Conservation (phyloP, 192 early-diverging fungal species). For the Jimgerdemannia lactiflua region DNA sequence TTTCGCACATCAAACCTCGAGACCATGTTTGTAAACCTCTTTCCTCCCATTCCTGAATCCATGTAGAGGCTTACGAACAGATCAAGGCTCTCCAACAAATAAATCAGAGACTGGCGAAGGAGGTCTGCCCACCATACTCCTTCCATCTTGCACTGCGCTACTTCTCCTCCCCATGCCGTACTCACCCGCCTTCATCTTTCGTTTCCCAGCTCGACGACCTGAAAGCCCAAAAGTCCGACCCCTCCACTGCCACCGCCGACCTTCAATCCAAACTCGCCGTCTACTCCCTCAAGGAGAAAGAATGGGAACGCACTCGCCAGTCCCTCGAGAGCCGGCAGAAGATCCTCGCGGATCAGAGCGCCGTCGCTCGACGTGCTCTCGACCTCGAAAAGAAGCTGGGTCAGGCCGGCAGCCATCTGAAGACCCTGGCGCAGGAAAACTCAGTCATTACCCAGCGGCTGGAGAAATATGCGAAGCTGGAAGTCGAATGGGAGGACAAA, state of each 20-base stretch:
- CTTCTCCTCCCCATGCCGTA: too few relatives aligned
- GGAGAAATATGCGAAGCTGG: not conserved
- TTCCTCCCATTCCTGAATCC: too few relatives aligned
- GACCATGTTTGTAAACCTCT: too few relatives aligned
- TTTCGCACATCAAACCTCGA: too few relatives aligned
- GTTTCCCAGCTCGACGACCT: not conserved
- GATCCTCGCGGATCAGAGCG: constrained; percentile 11
- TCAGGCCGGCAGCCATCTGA: constrained; percentile 29
- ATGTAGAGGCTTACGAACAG: too few relatives aligned
- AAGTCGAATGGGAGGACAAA: constrained; percentile 1
- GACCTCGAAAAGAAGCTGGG: constrained; percentile 25
- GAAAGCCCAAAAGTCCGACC: not conserved
- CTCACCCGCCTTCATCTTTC: not conserved
- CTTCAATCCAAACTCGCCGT: not conserved
- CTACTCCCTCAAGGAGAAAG: constrained; percentile 7
- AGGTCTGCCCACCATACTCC: too few relatives aligned
- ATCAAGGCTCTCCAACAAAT: too few relatives aligned
- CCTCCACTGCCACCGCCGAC: not conserved
- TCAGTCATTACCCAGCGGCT: constrained; percentile 7
- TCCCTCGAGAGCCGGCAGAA: constrained; percentile 4
- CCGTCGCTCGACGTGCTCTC: constrained; percentile 7
- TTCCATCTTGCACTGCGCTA: too few relatives aligned
- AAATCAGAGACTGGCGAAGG: too few relatives aligned
- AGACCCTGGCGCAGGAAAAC: constrained; percentile 24
- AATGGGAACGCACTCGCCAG: constrained; percentile 11